Conservation (phyloP, 345 rosid genomes). For the Lepidium sativum region DNA sequence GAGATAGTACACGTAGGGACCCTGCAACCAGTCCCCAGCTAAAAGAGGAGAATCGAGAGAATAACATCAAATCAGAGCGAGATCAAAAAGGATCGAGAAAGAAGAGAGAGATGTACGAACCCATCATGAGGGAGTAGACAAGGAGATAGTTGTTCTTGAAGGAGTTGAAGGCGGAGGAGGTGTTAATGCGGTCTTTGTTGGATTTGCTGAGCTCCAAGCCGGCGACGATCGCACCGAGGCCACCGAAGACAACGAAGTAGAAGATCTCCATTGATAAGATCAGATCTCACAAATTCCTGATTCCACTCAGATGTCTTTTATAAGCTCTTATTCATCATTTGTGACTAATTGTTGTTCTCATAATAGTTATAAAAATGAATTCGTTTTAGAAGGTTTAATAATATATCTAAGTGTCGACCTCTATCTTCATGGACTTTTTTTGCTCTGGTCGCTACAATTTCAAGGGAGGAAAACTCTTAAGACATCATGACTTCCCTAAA, state of each 20-base stretch:
- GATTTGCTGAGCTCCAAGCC: constrained; percentile 55
- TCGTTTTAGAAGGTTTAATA: too few species aligned
- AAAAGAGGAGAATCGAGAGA: background rate
- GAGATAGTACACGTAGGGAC: constrained; percentile 68
- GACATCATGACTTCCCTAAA: too few species aligned
- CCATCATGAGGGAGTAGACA: constrained; percentile 83
- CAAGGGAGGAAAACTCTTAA: too few species aligned
- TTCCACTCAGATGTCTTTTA: too few species aligned
- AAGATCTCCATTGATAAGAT: constrained; percentile 47
- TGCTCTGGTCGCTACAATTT: too few species aligned
- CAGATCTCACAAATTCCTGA: too few species aligned
- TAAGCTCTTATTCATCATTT: too few species aligned
- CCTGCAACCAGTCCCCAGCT: constrained; percentile 73
- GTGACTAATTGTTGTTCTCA: too few species aligned
- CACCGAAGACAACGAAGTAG: constrained; percentile 53
- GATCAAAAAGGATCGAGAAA: background rate
- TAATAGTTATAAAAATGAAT: too few species aligned
- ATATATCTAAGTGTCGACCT: too few species aligned
- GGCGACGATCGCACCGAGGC: constrained; percentile 41
- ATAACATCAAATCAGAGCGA: background rate
- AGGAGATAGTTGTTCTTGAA: constrained; percentile 67
- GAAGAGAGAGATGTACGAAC: constrained; percentile 23
- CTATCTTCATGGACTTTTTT: too few species aligned
- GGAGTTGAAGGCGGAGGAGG: constrained; percentile 52
- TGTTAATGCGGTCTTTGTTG: constrained; percentile 52